Percentiles rank a stretch among this genome's conserved stretches.
Conservation (phyloP, 169 alveolate species). For the Cystoisospora suis region DNA sequence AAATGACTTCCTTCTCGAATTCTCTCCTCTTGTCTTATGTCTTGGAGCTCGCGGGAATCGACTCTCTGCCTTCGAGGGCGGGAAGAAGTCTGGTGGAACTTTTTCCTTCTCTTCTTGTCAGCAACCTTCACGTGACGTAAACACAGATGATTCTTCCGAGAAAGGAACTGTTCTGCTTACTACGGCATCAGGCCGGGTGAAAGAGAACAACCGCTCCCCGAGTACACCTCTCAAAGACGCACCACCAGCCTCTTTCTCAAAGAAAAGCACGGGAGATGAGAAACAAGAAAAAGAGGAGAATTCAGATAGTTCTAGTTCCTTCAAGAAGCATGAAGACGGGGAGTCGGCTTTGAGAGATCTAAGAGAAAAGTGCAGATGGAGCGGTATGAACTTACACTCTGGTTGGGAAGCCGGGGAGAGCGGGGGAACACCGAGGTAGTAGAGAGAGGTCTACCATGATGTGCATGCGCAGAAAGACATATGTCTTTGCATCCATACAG, state of each 20-base stretch:
- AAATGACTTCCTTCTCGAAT: neutral
- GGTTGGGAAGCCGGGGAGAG: too few species aligned
- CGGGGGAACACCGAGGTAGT: too few species aligned
- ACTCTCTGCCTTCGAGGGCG: too few species aligned
- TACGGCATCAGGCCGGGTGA: neutral
- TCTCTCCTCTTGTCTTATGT: slow-evolving; percentile 18
- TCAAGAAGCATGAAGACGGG: neutral
- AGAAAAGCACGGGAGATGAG: neutral
- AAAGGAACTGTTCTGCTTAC: neutral
- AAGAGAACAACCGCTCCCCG: neutral
- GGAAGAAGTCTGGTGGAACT: too few species aligned
- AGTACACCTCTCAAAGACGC: neutral
- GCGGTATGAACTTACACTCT: too few species aligned
- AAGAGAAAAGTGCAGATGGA: neutral
- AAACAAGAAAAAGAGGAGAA: neutral
- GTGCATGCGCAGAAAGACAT: neutral
- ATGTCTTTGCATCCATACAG: neutral
- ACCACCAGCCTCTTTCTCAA: neutral
- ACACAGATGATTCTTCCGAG: neutral
- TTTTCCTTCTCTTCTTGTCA: neutral
- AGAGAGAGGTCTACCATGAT: neutral
- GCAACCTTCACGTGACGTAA: neutral
- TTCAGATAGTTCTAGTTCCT: neutral
- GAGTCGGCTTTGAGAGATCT: neutral
- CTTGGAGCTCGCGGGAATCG: too few species aligned